Base-by-base conservation (phyloP, 495 filamentous ascomycete species). In the Aspergillus kassunensis region DNA sequence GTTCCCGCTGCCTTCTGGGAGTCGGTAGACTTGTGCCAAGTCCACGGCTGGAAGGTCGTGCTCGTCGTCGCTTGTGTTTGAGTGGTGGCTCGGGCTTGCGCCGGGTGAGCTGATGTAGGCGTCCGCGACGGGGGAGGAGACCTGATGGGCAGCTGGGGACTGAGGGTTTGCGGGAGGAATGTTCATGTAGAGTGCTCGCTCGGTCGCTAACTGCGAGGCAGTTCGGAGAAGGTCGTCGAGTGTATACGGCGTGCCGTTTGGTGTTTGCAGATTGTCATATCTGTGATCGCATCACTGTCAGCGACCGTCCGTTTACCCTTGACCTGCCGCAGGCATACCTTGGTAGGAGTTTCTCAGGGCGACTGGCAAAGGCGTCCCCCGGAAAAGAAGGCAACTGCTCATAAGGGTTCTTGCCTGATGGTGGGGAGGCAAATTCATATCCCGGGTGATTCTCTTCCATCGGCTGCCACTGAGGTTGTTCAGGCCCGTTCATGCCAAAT, bases 181-280 rank as follows among this genome's bases (percentile, higher is more conserved):
- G 44, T 53, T 61, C 67, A 72, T 70, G 50, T 67, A 72, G 11
- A 72, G 60, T 8, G 69, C 69, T 24, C 69, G 54, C 53, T 72
- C 62, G 18, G 64, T 65, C 19, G 67, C 65, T 3, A 65, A 41
- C 9, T 63, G 58, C 10, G 61, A 65, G 40, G 53, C 40, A 10
- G 56, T 46, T 43, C 54, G 61, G 19, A 64, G 49, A 4, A 51
- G 48, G 31, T 53, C 54, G 20, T 56, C 49, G 40, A 53, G 55
- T 19, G 46, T 36, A 29, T 19, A 30, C 13, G 47, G 35, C 25
- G 48, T 15, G 21, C 11, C 37, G 45, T 25, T 49, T 33, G 40
- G 18, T 7, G 21, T 2, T 51, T 40, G 54, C 12, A 42, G 25
- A 49, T 47, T 44, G 24, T 27, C 44, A 34, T 42, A 40, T 44